Percentiles rank a stretch among this genome's conserved stretches.
Conservation (phyloP, 495 filamentous ascomycete species). For the Jackrogersella multiformis region DNA sequence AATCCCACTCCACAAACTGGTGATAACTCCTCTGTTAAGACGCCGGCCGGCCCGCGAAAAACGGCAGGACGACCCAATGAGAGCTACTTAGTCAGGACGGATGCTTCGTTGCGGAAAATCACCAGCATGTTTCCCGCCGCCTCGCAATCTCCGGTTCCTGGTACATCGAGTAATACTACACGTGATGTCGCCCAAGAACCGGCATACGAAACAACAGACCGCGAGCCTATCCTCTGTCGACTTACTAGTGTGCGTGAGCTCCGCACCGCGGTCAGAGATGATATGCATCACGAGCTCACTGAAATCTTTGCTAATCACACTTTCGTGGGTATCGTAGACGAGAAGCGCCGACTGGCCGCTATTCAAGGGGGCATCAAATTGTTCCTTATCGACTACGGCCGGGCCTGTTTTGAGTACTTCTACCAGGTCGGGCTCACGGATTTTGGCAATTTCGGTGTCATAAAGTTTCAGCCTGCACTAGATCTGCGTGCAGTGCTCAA, state of each 20-base stretch:
- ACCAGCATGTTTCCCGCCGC: constrained; percentile 85
- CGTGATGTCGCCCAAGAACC: constrained; percentile 53
- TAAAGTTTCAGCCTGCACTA: constrained; percentile 80
- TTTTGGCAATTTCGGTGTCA: constrained; percentile 92
- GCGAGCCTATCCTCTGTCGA: constrained; percentile 72
- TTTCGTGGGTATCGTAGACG: constrained; percentile 93
- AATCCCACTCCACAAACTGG: constrained; percentile 46
- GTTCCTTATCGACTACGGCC: constrained; percentile 93
- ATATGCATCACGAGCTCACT: constrained; percentile 89
- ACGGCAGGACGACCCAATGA: constrained; percentile 75
- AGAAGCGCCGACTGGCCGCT: constrained; percentile 83
- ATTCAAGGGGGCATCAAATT: constrained; percentile 94
- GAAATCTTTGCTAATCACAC: constrained; percentile 90
- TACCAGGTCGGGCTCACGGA: constrained; percentile 97
- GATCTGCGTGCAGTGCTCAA: constrained; percentile 73
- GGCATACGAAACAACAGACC: constrained; percentile 76
- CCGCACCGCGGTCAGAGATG: constrained; percentile 79
- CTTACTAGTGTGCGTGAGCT: constrained; percentile 83
- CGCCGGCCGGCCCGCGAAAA: constrained; percentile 51
- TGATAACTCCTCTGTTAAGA: constrained; percentile 48
- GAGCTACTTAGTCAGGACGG: constrained; percentile 89
- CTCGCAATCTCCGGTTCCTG: constrained; percentile 25
- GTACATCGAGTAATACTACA: constrained; percentile 38
- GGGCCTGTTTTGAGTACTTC: constrained; percentile 88
- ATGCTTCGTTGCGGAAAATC: constrained; percentile 90